Evolutionary conservation across 1,284 basidiomycete genomes (phyloP), one percentile per base, ranked within the genome.

Genomic region (Ceratobasidium theobromae): DNA sequence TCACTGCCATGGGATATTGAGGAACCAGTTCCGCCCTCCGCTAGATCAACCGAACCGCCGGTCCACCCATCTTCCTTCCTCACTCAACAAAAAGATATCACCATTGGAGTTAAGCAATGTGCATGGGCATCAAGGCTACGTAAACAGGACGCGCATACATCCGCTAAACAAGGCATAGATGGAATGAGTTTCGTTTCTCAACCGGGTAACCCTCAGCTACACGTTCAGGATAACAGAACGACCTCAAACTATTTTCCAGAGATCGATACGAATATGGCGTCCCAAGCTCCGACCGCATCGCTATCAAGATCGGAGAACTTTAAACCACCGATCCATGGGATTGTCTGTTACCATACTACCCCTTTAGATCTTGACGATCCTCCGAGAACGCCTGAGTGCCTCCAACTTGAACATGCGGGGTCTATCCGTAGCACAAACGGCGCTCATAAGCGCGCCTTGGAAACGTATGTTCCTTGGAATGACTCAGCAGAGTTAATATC

Each of bases 1-100:
- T 62, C 58, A 14, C 58, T 46, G 5, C 21, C 46, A 33, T 62
- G 58, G 58, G 58, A 49, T 25, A 41, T 51, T 27, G 45, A 60
- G 32, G 32, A 40, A 33, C 12, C 14, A 25, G 12, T 23, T 16
- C 2, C 18, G 33, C 43, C 4, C n/a, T 43, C 16, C 54, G 12
- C 18, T 28, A 18, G 18, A 25, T 25, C 54, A 27, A 32, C 4
- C 4, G 27, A n/a, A 16, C 14, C 11, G 33, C 9, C 43, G 9
- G n/a, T 45, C 18, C 9, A n/a, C 43, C 9, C 9, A 14, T 16
- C 12, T 30, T 25, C 45, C 32, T 48, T 14, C 27, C 25, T 4
- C 30, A 14, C 30, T n/a, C n/a, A n/a, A 62, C 11, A 16, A 33
- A 32, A 49, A 49, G 25, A 45, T 21, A 12, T 48, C 14, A 46